Evolutionary conservation across 192 early-diverging fungal genomes (phyloP).

Genomic region (Coemansia sp.): DNA sequence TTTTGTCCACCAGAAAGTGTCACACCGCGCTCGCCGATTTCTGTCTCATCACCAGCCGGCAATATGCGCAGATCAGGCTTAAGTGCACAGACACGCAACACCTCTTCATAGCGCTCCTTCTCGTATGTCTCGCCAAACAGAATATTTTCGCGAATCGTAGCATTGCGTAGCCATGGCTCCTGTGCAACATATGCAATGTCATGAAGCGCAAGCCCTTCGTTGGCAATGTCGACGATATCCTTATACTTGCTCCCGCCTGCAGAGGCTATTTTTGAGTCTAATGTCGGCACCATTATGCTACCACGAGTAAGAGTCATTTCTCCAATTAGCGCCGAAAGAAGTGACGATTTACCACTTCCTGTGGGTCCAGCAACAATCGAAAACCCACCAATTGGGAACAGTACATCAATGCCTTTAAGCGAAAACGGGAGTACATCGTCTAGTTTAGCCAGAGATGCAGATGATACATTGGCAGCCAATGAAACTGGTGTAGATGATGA

Average conservation of each 20-base stretch:
- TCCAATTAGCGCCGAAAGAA: too few species aligned
- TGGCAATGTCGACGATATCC: constrained; percentile 8
- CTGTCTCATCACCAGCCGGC: constrained; percentile 83
- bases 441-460: neutral
- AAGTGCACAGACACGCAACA: constrained; percentile 76
- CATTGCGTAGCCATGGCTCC: too few species aligned
- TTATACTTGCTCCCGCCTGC: constrained; percentile 5
- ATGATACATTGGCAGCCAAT: constrained; percentile 8
- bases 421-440: constrained; percentile 35
- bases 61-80: constrained; percentile 78
- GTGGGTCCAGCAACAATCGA: too few species aligned
- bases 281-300: too few species aligned
- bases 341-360: too few species aligned
- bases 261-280: too few species aligned
- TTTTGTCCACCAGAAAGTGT: constrained; percentile 80
- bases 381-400: too few species aligned
- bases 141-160: too few species aligned
- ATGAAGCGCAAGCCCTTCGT: constrained; percentile 42
- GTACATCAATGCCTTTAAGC: constrained; percentile 62
- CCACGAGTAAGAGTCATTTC: too few species aligned
- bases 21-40: constrained; percentile 86
- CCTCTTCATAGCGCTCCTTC: too few species aligned
- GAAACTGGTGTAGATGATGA: neutral
- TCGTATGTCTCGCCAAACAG: too few species aligned
- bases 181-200: too few species aligned